A percentile compares a stretch with the other conserved stretches of the same genome.
Evolutionary conservation across 306 rosid species (phyloP).

Genomic region (Potentilla sterilis): DNA sequence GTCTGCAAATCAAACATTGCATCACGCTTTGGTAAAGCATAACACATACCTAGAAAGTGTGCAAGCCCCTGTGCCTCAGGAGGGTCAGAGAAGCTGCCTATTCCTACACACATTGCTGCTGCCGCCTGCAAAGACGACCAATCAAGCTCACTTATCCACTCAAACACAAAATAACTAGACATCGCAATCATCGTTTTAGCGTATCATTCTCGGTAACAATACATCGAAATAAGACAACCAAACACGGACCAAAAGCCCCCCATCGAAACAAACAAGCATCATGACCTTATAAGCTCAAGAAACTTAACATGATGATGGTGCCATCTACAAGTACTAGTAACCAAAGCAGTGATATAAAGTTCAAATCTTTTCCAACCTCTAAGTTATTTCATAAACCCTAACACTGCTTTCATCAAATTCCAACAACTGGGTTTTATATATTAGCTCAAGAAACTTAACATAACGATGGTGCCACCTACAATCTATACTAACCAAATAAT

Average conservation of each 20-base stretch:
- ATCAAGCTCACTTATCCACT: constrained; percentile 1
- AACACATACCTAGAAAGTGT: constrained; percentile 76
- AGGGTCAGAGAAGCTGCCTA: constrained; percentile 95
- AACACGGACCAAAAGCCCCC: neutral
- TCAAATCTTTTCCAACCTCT: neutral
- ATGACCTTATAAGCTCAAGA: neutral
- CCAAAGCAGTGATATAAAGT: constrained; percentile 2
- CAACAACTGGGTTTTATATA: neutral
- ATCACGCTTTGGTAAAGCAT: neutral
- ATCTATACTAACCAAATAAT: too few relatives aligned
- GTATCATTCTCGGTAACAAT: neutral
- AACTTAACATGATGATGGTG: neutral
- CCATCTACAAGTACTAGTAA: neutral
- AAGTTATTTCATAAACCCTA: constrained; percentile 9
- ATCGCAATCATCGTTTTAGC: neutral
- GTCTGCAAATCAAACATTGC: neutral
- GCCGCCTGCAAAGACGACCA: constrained; percentile 66
- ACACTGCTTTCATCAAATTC: neutral
- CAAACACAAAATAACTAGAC: constrained; percentile 8
- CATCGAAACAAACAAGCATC: neutral
- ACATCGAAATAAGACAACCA: neutral
- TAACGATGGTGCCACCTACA: too few relatives aligned
- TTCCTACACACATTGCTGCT: constrained; percentile 94
- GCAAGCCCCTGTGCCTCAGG: constrained; percentile 92
- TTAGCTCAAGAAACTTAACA: too few relatives aligned